Conservation (phyloP, 441 rosid species). For the Capsella rubella region DNA sequence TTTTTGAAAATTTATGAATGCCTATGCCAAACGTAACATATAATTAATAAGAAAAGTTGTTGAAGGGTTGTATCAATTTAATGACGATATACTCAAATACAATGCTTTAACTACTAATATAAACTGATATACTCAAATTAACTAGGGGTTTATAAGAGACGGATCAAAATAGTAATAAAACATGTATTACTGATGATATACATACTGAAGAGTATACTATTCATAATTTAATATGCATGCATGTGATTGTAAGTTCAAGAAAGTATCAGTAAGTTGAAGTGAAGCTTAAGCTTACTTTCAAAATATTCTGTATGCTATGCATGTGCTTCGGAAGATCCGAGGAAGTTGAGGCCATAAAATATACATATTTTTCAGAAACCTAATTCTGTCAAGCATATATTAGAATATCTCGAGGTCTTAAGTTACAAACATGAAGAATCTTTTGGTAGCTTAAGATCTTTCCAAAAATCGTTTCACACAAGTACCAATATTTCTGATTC, state of each 20-base stretch:
- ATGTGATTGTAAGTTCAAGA: background rate
- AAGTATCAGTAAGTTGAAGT: background rate
- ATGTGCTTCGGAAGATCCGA: constrained; percentile 20
- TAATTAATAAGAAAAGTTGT: background rate
- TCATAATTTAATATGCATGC: background rate
- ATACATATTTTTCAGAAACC: background rate
- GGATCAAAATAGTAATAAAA: background rate
- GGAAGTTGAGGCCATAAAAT: background rate
- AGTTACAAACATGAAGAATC: constrained; percentile 10
- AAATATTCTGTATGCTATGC: background rate
- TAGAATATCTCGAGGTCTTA: background rate
- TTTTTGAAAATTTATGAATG: background rate
- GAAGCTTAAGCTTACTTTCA: constrained; percentile 10
- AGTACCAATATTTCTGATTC: background rate
- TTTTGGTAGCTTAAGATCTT: constrained; percentile 31
- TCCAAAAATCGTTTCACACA: constrained; percentile 10
- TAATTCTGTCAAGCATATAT: background rate
- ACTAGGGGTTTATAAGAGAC: background rate
- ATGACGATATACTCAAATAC: background rate
- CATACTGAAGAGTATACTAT: background rate
- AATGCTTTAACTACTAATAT: background rate
- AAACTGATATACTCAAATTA: background rate
- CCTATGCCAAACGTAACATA: background rate
- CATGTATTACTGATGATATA: background rate
- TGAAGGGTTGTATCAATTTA: background rate